phyloP scores from a whole-genome alignment of 1,284 basidiomycete species.

The Tylopilus orsonianus region DNA sequence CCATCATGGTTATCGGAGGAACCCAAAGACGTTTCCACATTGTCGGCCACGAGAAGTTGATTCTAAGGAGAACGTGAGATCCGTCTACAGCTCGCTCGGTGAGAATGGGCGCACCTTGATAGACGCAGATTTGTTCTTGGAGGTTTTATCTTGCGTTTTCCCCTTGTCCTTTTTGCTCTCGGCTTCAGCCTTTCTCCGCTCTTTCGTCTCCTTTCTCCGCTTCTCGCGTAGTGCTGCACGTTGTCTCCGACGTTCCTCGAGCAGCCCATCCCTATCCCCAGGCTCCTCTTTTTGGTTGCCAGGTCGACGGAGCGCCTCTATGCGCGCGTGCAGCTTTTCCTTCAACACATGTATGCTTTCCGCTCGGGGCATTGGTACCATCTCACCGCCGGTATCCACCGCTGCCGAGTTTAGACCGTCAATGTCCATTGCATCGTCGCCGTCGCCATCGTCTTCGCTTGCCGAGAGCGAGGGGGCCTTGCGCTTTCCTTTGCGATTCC shows the following conservation, averaged over 20 bases:
- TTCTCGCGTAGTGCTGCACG: slow-evolving; percentile 81
- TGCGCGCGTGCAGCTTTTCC: slow-evolving; percentile 76
- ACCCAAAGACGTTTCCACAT: slow-evolving; percentile 31
- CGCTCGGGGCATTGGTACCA: slow-evolving; percentile 68
- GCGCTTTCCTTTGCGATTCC: slow-evolving; percentile 45
- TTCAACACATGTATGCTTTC: slow-evolving; percentile 72
- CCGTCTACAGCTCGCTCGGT: not conserved
- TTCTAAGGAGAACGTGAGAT: slow-evolving; percentile 44
- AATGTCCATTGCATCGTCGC: slow-evolving; percentile 17
- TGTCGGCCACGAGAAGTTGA: slow-evolving; percentile 71
- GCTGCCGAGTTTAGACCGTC: slow-evolving; percentile 19
- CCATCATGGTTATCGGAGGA: slow-evolving; percentile 39
- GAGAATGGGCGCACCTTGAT: slow-evolving; percentile 46
- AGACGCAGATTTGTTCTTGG: slow-evolving; percentile 37
- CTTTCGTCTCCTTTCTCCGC: slow-evolving; percentile 79
- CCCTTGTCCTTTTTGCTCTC: slow-evolving; percentile 50
- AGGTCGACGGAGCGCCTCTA: slow-evolving; percentile 66
- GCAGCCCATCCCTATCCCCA: slow-evolving; percentile 72
- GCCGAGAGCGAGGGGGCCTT: slow-evolving; percentile 31
- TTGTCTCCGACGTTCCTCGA: slow-evolving; percentile 76
- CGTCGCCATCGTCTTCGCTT: not conserved
- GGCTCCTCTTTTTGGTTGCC: slow-evolving; percentile 41
- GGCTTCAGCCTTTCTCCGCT: slow-evolving; percentile 65
- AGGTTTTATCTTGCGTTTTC: slow-evolving; percentile 39
- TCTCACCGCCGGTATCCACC: slow-evolving; percentile 30